phyloP scores from a whole-genome alignment of 768 basidiomycete species.

The Stropharia rugosoannulata region DNA sequence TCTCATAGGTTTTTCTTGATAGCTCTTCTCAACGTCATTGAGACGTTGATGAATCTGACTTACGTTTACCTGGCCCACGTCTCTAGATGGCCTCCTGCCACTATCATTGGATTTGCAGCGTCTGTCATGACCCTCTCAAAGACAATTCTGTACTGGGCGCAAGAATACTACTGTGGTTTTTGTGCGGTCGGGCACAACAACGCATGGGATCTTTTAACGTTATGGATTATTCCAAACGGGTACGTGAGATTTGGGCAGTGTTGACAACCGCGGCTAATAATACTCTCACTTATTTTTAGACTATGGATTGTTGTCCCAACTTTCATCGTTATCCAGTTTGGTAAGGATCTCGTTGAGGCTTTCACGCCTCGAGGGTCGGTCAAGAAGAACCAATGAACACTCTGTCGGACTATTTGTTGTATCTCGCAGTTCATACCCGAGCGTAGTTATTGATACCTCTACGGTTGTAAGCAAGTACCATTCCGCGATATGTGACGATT shows the following conservation, averaged over 20 bases:
- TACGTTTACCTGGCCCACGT: conserved; percentile 80
- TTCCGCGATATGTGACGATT: neutral
- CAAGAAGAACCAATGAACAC: conserved; percentile 11
- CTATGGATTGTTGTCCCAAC: conserved; percentile 77
- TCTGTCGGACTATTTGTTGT: neutral
- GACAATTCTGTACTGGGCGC: conserved; percentile 78
- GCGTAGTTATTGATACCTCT: neutral
- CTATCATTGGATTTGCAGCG: conserved; percentile 71
- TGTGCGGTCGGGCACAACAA: conserved; percentile 79
- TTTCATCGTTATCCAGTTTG: conserved; percentile 57
- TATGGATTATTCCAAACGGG: conserved; percentile 83
- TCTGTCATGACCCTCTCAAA: conserved; percentile 83
- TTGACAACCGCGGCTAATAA: neutral
- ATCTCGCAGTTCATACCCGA: neutral
- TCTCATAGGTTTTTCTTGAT: neutral
- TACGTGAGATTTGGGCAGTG: conserved; percentile 29
- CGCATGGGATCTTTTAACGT: conserved; percentile 43
- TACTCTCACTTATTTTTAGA: conserved; percentile 30
- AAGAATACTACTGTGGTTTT: conserved; percentile 76
- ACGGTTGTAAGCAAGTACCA: neutral
- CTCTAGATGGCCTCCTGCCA: conserved; percentile 58
- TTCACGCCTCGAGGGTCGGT: conserved; percentile 26
- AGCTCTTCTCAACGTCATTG: conserved; percentile 81
- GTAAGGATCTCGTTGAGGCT: conserved; percentile 55
- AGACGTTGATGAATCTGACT: conserved; percentile 68